phyloP scores from a whole-genome alignment of 1,284 basidiomycete species.

The Serendipita sp. region DNA sequence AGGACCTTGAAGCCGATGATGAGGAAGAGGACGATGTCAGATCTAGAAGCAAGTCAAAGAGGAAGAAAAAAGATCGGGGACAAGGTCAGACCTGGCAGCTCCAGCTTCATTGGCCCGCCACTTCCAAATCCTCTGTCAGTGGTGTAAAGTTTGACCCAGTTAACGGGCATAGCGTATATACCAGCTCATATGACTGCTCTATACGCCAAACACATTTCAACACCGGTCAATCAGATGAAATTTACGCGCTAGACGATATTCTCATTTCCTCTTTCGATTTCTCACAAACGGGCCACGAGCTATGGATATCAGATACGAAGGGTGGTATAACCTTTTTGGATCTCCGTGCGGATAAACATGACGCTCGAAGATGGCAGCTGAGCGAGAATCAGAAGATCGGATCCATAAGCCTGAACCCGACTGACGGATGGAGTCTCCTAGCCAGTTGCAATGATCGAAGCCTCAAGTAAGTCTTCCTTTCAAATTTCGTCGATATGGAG shows the following conservation, averaged over 20 bases:
- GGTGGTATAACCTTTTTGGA: constrained; percentile 62
- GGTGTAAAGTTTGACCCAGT: constrained; percentile 57
- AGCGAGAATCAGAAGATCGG: constrained; percentile 56
- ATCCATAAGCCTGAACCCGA: constrained; percentile 59
- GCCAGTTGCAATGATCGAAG: constrained; percentile 58
- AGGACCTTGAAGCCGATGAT: constrained; percentile 42
- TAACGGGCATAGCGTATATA: constrained; percentile 60
- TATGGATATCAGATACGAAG: constrained; percentile 62
- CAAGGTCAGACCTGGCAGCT: constrained; percentile 66
- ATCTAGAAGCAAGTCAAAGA: too few relatives aligned
- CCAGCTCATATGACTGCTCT: constrained; percentile 64
- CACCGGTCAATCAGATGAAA: constrained; percentile 49
- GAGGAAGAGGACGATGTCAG: constrained; percentile 28
- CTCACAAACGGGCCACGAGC: constrained; percentile 47
- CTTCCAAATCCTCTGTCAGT: constrained; percentile 61
- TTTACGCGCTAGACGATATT: constrained; percentile 43
- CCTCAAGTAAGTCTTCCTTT: constrained; percentile 36
- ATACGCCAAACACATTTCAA: constrained; percentile 44
- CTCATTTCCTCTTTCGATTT: constrained; percentile 56
- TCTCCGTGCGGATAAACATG: constrained; percentile 43
- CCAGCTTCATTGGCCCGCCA: constrained; percentile 69
- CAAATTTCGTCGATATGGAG: neutral
- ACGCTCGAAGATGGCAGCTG: constrained; percentile 44
- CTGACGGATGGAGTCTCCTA: constrained; percentile 45
- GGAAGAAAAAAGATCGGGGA: constrained; percentile 28